Conservation (phyloP, 2,329 filamentous ascomycete genomes). For the Emergomyces pasteurianus region DNA sequence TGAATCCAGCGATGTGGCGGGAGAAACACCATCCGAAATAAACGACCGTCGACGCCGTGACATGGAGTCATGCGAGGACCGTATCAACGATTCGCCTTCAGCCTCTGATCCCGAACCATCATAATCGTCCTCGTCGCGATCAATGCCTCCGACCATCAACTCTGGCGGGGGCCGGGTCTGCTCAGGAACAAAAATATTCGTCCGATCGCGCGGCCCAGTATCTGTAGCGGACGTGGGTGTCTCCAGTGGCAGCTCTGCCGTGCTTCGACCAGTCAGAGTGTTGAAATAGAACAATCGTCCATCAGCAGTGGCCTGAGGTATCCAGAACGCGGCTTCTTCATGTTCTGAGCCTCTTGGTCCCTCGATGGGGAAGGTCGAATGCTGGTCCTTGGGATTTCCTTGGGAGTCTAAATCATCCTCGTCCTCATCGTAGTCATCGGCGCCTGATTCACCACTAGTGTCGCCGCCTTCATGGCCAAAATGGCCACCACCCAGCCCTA, state of each 20-base stretch:
- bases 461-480: conserved; percentile 45
- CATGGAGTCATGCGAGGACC: conserved; percentile 56
- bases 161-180: conserved; percentile 82
- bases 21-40: conserved; percentile 60
- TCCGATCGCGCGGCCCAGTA: conserved; percentile 74
- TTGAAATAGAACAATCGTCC: conserved; percentile 96
- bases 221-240: conserved; percentile 72
- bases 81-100: conserved; percentile 63
- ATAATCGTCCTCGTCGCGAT: conserved; percentile 80
- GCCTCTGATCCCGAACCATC: conserved; percentile 82
- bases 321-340: conserved; percentile 93
- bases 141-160: conserved; percentile 72
- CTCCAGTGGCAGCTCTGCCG: conserved; percentile 90
- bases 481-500: conserved; percentile 46
- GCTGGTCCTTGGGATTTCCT: conserved; percentile 51
- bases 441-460: conserved; percentile 35
- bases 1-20: conserved; percentile 84
- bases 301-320: conserved; percentile 89
- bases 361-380: conserved; percentile 55
- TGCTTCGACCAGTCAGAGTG: conserved; percentile 88
- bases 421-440: conserved; percentile 52
- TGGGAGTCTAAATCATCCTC: conserved; percentile 57
- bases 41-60: conserved; percentile 55
- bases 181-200: conserved; percentile 78
- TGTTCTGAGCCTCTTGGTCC: conserved; percentile 48